Evolutionary conservation across 2,329 filamentous ascomycete species (phyloP), one percentile per base, ranked within the genome.

Genomic region (Nemania serpens): DNA sequence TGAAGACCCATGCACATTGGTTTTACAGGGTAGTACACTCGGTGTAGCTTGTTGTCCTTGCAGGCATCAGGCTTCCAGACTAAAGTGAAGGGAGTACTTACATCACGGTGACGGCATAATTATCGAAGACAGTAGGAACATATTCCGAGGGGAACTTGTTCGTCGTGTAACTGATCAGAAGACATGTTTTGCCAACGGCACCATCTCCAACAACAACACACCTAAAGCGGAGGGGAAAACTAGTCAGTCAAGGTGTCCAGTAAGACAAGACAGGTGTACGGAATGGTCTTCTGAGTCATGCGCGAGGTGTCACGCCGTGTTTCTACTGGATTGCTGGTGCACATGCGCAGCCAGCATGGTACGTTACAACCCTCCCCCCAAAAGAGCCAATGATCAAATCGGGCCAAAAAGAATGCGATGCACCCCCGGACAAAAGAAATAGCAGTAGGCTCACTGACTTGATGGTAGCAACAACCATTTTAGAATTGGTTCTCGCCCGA

Each of bases 81-180:
- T 18, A 17, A 55, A 45, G 41, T 25, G 46, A 50, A 51, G 5
- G 34, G 50, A 48, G 37, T 39, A 65, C 93, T 88, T 85, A 97
- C 95, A 99, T 99, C 70, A 99, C 95, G 69, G 95, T 99, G 76
- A 99, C 95, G 60, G 95, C 95, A 85, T 99, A 99, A 81, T 99
- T 99, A 79, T 99, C 95, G 79, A 99, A 99, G 67, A 99, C 95
- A 33, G 95, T 99, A 54, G 95, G 95, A 61, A 99, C 95, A 78
- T 99, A 99, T 93, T 99, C 95, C 73, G 93, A 97, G 37, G 95
- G 95, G 78, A 99, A 99, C 75, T 98, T 98, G 85, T 99, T 99
- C 67, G 95, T 99, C 68, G 95, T 99, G 81, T 99, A 99, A 77
- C 92, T 96, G 82, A 99, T 99, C 75, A 99, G 88, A 68, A 99